phyloP scores from a whole-genome alignment of 2,329 filamentous ascomycete species.

The Fusarium siculi region DNA sequence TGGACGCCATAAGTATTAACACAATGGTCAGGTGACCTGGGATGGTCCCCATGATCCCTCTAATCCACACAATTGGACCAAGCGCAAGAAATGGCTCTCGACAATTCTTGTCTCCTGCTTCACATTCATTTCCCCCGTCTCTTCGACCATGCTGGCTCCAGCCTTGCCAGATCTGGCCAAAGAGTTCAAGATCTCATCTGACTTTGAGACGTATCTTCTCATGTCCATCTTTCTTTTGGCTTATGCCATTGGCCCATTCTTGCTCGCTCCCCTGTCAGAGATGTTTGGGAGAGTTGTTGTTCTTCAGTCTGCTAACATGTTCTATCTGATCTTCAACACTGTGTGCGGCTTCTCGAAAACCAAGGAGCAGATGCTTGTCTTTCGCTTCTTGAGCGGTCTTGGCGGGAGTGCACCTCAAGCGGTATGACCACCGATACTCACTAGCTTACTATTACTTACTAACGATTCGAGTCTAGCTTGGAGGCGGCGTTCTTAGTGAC shows the following conservation, averaged over 20 bases:
- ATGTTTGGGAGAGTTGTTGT: conserved; percentile 59
- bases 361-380: conserved; percentile 58
- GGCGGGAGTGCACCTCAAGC: conserved; percentile 60
- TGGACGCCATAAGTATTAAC: not conserved
- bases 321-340: conserved; percentile 66
- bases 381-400: conserved; percentile 60
- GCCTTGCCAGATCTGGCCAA: conserved; percentile 56
- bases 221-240: conserved; percentile 70
- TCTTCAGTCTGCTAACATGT: conserved; percentile 56
- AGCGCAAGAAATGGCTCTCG: conserved; percentile 48
- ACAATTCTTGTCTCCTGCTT: conserved; percentile 52
- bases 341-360: conserved; percentile 61
- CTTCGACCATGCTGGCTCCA: conserved; percentile 62
- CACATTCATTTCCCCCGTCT: conserved; percentile 67
- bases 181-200: conserved; percentile 57
- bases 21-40: conserved; percentile 51
- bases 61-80: conserved; percentile 60
- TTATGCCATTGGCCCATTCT: conserved; percentile 62
- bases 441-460: not conserved
- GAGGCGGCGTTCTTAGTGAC: conserved; percentile 60
- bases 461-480: conserved; percentile 45
- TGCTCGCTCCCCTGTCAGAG: conserved; percentile 64
- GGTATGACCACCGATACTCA: conserved; percentile 31
- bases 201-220: conserved; percentile 60
- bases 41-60: conserved; percentile 55